Conservation (phyloP, 2,329 filamentous ascomycete species). For the Sphaceloma murrayae region DNA sequence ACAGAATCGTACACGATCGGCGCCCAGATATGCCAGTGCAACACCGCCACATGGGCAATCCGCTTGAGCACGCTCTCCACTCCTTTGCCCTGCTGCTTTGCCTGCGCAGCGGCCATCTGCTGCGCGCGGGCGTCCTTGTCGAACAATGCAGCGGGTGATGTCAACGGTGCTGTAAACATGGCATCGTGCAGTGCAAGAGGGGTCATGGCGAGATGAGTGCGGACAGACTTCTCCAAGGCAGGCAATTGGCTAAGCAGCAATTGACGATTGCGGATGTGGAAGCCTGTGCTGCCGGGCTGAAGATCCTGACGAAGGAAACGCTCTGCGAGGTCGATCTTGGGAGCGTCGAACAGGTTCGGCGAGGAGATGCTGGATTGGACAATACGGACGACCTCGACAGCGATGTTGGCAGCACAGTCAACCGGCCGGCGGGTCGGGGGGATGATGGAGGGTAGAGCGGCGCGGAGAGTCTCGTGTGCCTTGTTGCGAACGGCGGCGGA, state of each 20-base stretch:
- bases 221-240: conserved; percentile 28
- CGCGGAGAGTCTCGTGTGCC: conserved; percentile 23
- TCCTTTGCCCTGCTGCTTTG: conserved; percentile 14
- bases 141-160: conserved; percentile 22
- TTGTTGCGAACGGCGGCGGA: conserved; percentile 21
- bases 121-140: conserved; percentile 12
- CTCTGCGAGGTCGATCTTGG: conserved; percentile 29
- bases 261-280: conserved; percentile 24
- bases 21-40: conserved; percentile 88
- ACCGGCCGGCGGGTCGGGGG: conserved; percentile 32
- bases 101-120: neutral
- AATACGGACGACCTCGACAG: conserved; percentile 36
- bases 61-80: conserved; percentile 58
- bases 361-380: conserved; percentile 29
- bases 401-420: conserved; percentile 35
- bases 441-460: conserved; percentile 34
- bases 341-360: conserved; percentile 25
- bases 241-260: conserved; percentile 29
- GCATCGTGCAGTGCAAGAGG: conserved; percentile 38
- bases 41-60: conserved; percentile 69
- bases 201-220: conserved; percentile 29
- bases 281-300: conserved; percentile 24
- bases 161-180: conserved; percentile 25
- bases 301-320: conserved; percentile 28
- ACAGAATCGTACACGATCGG: conserved; percentile 54